These are phyloP conservation scores for Sophora flavescens DNA, from an alignment of 306 rosid genomes.

Conservation along the genomic window DNA sequence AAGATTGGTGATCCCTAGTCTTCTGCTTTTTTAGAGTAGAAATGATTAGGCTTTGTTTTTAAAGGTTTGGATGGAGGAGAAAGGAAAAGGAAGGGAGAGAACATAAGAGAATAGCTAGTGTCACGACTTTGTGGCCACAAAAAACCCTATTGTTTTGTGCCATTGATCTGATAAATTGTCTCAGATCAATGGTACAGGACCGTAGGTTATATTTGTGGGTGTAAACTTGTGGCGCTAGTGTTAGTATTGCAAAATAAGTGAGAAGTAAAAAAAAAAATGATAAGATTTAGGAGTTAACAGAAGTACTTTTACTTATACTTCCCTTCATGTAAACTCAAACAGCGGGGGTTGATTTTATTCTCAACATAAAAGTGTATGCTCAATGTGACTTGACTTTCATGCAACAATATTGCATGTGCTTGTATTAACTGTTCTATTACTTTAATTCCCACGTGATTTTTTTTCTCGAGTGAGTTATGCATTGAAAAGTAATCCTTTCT, in stretches of 20 bases:
- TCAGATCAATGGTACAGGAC: conserved; percentile 37
- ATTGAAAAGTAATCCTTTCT: no score
- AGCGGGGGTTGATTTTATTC: neutral
- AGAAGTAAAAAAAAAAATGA: no score
- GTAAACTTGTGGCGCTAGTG: conserved; percentile 12
- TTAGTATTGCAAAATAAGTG: neutral
- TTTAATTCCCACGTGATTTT: no score
- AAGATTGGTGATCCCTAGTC: conserved; percentile 51
- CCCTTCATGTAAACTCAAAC: neutral
- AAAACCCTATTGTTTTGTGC: conserved; percentile 31
- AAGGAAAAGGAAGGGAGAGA: neutral
- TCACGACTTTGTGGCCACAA: neutral
- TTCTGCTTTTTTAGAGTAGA: neutral
- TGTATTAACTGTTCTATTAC: neutral
- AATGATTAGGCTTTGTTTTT: conserved; percentile 20
- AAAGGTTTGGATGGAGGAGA: neutral
- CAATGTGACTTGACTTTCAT: neutral
- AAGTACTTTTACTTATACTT: neutral
- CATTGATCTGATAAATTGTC: conserved; percentile 36
- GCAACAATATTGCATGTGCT: neutral
- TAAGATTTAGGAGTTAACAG: neutral
- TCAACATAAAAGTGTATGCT: neutral
- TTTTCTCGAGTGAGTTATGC: no score
- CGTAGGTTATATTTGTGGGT: conserved; percentile 25
- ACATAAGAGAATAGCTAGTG: neutral